Conservation (phyloP, 441 rosid genomes). For the Theobroma grandiflorum region DNA sequence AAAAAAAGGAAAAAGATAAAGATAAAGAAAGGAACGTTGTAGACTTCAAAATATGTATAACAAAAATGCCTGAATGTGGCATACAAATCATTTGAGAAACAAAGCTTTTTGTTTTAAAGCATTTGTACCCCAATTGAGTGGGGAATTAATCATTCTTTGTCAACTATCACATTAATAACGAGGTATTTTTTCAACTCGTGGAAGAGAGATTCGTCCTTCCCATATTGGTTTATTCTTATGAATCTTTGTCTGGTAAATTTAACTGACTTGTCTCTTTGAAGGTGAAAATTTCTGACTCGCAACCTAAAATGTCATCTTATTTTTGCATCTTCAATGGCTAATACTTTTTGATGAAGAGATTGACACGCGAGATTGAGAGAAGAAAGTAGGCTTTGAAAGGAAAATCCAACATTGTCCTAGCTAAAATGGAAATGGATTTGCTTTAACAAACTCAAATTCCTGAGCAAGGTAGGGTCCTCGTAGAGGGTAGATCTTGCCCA, state of each 20-base stretch:
- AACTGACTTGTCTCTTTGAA: not conserved
- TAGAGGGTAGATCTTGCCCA: not conserved
- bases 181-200: not conserved
- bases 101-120: slow-evolving; percentile 8
- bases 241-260: not conserved
- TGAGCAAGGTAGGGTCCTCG: not conserved
- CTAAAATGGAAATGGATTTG: not conserved
- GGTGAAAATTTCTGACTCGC: too few species aligned
- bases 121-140: slow-evolving; percentile 36
- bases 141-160: slow-evolving; percentile 48
- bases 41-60: slow-evolving; percentile 23
- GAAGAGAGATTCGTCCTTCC: not conserved
- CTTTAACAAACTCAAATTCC: not conserved
- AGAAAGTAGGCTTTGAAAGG: too few species aligned
- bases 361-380: too few species aligned
- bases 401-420: not conserved
- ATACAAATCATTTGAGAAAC: slow-evolving; percentile 28
- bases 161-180: slow-evolving; percentile 28
- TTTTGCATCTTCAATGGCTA: not conserved
- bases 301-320: not conserved
- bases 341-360: not conserved
- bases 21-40: not conserved
- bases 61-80: slow-evolving; percentile 35
- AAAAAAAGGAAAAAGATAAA: slow-evolving; percentile 25
- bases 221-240: not conserved